Conservation (phyloP, 2,329 filamentous ascomycete species). For the Trichophyton verrucosum region DNA sequence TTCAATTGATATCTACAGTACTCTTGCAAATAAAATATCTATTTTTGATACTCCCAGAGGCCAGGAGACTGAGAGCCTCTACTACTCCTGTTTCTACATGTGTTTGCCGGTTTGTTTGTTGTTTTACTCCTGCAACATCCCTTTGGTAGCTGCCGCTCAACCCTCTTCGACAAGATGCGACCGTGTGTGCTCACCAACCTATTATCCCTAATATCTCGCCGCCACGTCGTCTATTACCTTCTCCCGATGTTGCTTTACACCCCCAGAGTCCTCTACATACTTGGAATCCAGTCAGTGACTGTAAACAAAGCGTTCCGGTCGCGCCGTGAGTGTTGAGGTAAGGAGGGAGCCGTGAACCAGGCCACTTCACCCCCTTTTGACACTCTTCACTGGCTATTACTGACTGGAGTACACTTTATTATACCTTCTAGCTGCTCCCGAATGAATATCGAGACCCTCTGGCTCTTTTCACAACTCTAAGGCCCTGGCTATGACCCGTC, state of each 20-base stretch:
- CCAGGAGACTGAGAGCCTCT: background rate
- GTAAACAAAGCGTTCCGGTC: background rate
- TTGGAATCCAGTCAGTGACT: background rate
- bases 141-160: background rate
- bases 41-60: background rate
- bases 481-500: background rate
- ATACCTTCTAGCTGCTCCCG: background rate
- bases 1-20: background rate
- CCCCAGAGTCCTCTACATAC: background rate
- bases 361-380: background rate
- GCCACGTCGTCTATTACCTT: background rate
- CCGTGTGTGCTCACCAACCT: background rate
- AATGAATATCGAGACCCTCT: background rate
- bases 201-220: background rate
- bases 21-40: background rate
- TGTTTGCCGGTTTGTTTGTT: background rate
- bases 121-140: background rate
- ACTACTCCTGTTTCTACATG: background rate
- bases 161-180: background rate
- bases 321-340: background rate
- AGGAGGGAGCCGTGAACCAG: background rate
- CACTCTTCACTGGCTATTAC: background rate
- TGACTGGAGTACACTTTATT: background rate
- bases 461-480: background rate
- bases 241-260: background rate